Evolutionary conservation across 768 basidiomycete species (phyloP).

Genomic region (Royoungia palumana): DNA sequence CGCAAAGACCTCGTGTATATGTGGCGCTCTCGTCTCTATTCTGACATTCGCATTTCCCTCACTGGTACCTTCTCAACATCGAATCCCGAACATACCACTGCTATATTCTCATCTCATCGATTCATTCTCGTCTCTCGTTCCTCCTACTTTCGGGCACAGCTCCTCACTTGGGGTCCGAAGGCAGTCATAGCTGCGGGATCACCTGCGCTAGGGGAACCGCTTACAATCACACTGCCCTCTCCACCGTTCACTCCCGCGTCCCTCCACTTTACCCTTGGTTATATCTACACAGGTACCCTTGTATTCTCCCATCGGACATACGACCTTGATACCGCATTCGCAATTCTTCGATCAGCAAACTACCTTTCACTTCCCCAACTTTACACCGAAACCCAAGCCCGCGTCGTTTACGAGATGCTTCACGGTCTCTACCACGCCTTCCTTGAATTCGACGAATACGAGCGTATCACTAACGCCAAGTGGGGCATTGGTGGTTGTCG

Average conservation of each 20-base stretch:
- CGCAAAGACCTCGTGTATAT: constrained; percentile 93
- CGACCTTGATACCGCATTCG: constrained; percentile 88
- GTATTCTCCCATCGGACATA: constrained; percentile 89
- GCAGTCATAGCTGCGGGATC: constrained; percentile 28
- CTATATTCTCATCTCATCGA: constrained; percentile 87
- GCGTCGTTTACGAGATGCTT: constrained; percentile 83
- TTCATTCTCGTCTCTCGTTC: constrained; percentile 90
- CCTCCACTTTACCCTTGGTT: constrained; percentile 90
- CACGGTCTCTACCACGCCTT: constrained; percentile 88
- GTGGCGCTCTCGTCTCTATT: constrained; percentile 94
- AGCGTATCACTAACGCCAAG: constrained; percentile 64
- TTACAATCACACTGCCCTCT: constrained; percentile 72
- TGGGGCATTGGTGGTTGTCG: constrained; percentile 85
- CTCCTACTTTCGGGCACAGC: constrained; percentile 79
- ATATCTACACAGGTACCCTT: constrained; percentile 93
- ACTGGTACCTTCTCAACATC: constrained; percentile 63
- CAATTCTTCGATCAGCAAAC: constrained; percentile 77
- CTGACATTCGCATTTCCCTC: constrained; percentile 83
- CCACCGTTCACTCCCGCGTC: constrained; percentile 96
- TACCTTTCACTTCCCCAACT: constrained; percentile 78
- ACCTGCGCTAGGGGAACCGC: constrained; percentile 38
- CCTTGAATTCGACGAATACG: constrained; percentile 76
- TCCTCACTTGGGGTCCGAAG: constrained; percentile 62
- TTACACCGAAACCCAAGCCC: constrained; percentile 74
- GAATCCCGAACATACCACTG: constrained; percentile 67